Evolutionary conservation across 441 rosid species (phyloP).

Genomic region (Monsonia emarginata): DNA sequence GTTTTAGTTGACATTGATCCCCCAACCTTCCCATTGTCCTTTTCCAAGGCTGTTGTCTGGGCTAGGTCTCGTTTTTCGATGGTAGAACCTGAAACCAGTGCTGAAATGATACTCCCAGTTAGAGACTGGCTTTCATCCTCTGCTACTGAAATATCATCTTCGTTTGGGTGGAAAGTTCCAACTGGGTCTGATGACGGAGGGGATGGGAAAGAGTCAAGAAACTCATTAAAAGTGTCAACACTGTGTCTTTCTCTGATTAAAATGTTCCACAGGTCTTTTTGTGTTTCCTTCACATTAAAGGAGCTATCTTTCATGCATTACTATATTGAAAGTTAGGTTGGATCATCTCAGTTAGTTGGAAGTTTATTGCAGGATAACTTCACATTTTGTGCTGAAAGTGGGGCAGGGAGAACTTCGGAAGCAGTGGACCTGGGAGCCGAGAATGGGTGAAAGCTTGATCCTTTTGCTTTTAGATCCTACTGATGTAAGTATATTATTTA

Average conservation of each 20-base stretch:
- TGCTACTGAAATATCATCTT: conserved; percentile 54
- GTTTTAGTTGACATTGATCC: conserved; percentile 64
- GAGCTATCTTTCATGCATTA: neutral
- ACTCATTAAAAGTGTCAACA: conserved; percentile 63
- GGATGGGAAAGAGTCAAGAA: conserved; percentile 64
- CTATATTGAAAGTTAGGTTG: neutral
- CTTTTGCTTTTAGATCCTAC: conserved; percentile 84
- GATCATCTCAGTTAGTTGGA: conserved; percentile 9
- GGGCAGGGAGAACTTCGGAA: conserved; percentile 57
- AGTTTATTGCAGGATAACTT: conserved; percentile 55
- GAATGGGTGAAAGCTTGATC: conserved; percentile 78
- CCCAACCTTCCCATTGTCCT: conserved; percentile 52
- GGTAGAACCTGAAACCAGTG: conserved; percentile 65
- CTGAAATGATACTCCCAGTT: conserved; percentile 49
- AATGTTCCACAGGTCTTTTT: conserved; percentile 65
- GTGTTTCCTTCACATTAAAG: neutral
- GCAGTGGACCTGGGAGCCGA: conserved; percentile 95
- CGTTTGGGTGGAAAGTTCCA: conserved; percentile 92
- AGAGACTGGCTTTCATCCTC: conserved; percentile 68
- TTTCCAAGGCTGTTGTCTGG: conserved; percentile 92
- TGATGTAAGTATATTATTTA: conserved; percentile 46
- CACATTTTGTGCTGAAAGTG: conserved; percentile 60
- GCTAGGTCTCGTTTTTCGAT: conserved; percentile 72
- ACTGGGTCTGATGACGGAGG: conserved; percentile 95
- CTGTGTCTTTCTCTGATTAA: conserved; percentile 62